phyloP scores from a whole-genome alignment of 2,329 filamentous ascomycete genomes.

The Dactylonectria estremocensis region DNA sequence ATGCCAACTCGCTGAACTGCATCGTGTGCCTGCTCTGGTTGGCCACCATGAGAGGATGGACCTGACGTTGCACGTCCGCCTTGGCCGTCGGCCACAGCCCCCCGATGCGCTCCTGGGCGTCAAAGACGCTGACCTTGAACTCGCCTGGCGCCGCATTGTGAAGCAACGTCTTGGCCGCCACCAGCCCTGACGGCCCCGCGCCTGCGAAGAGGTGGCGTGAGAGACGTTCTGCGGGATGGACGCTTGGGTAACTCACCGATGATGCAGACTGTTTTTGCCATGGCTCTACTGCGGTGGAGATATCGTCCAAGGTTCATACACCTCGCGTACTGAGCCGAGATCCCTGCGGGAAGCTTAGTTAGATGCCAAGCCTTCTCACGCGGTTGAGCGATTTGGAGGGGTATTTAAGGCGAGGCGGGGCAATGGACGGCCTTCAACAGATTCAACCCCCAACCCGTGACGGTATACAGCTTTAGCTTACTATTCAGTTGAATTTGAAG shows the following conservation, averaged over 20 bases:
- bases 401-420: constrained; percentile 13
- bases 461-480: neutral
- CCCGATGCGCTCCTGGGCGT: constrained; percentile 75
- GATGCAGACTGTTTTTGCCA: constrained; percentile 60
- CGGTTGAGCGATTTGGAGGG: constrained; percentile 46
- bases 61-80: constrained; percentile 64
- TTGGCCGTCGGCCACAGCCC: constrained; percentile 81
- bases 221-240: neutral
- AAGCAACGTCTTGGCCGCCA: constrained; percentile 81
- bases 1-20: constrained; percentile 80
- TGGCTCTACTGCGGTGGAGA: constrained; percentile 38
- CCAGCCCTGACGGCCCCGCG: constrained; percentile 78
- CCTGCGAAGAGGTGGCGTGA: constrained; percentile 59
- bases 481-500: neutral
- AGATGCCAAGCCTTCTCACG: constrained; percentile 9
- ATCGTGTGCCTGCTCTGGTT: constrained; percentile 87
- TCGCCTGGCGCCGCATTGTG: constrained; percentile 67
- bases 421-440: neutral
- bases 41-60: constrained; percentile 78
- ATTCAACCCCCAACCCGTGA: neutral
- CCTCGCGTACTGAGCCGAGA: neutral
- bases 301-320: constrained; percentile 43
- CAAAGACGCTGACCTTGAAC: constrained; percentile 81
- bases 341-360: constrained; percentile 27
- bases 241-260: constrained; percentile 51